Evolutionary conservation across 23 red algal genomes (phyloP), one percentile per base, ranked within the genome.

Genomic region (Gracilariopsis chorda): DNA sequence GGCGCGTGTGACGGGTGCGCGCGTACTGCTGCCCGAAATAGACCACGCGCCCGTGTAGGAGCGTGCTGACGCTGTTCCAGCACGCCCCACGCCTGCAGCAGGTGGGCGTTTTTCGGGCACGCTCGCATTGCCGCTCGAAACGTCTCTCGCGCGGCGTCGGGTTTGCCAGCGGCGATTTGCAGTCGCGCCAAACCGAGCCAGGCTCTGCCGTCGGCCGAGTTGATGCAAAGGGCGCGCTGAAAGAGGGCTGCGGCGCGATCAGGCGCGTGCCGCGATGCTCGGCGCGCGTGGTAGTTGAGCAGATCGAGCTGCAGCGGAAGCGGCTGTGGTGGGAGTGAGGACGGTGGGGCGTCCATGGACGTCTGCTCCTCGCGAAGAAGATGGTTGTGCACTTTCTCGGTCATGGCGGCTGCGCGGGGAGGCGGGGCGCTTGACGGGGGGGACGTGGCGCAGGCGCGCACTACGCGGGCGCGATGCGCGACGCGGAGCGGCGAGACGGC

Each of bases 31-130:
- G 77, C 78, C 3, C 34, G 24, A 23, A 87, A 91, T 34, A 98
- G 77, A 11, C 49, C 61, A 25, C 76, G 46, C 29, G 96, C 96
- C 23, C 86, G 70, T 19, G 49, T 41, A 16, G 83, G 30, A 3
- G 82, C 30, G 2, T 92, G 78, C 51, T 52, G 29, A 19, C 75
- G 29, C 86, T 95, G 75, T 77, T 98, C 96, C 23, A 98, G 42
- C 27, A 94, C 87, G 10, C 90, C 96, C 96, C 96, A 98, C 13
- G 92, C 96, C 78, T 98, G 96, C 20, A 98, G 87, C 49, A 98
- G 78, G 83, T 87, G 70, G 7, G 92, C 49, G 60, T 94, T 94
- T 52, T 62, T 16, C 45, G 60, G 55, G 19, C 42, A 61, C 13
- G 74, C 76, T 1, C 58, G 23, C n/a, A 95, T 64, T 19, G 68